phyloP scores from a whole-genome alignment of 2,329 filamentous ascomycete species.

The Clonostachys chloroleuca region DNA sequence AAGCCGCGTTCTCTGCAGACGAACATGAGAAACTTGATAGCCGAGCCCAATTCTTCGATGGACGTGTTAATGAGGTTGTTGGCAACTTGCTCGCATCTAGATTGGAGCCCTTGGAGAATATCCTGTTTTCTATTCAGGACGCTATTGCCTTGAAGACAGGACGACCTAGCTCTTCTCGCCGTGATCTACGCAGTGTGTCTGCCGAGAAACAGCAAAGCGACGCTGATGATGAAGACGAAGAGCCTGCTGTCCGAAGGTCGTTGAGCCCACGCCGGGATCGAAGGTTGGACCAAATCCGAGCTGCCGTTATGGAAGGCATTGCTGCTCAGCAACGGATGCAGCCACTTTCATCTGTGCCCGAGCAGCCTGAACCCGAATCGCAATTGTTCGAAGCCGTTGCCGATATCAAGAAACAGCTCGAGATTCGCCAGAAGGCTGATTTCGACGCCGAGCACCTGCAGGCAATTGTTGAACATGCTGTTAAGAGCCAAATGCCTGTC shows the following conservation, averaged over 20 bases:
- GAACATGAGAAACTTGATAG: constrained; percentile 81
- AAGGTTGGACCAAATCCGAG: constrained; percentile 77
- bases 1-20: constrained; percentile 75
- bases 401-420: constrained; percentile 50
- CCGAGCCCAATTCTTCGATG: constrained; percentile 85
- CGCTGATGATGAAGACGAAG: constrained; percentile 91
- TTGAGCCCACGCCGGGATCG: constrained; percentile 76
- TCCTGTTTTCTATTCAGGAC: constrained; percentile 71
- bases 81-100: constrained; percentile 71
- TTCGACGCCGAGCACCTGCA: constrained; percentile 45
- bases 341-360: constrained; percentile 16
- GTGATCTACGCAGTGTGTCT: constrained; percentile 62
- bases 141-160: constrained; percentile 56
- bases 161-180: constrained; percentile 51
- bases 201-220: constrained; percentile 76
- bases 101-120: constrained; percentile 75
- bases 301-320: constrained; percentile 70
- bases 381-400: constrained; percentile 64
- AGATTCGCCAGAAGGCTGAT: constrained; percentile 9
- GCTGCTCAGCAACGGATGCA: constrained; percentile 45
- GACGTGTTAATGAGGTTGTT: constrained; percentile 82
- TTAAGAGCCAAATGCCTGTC: constrained; percentile 52
- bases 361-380: constrained; percentile 18
- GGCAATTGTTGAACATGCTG: constrained; percentile 58
- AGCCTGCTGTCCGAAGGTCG: constrained; percentile 58